phyloP scores from a whole-genome alignment of 148 eudicot genomes.

The Heliosperma pusillum region DNA sequence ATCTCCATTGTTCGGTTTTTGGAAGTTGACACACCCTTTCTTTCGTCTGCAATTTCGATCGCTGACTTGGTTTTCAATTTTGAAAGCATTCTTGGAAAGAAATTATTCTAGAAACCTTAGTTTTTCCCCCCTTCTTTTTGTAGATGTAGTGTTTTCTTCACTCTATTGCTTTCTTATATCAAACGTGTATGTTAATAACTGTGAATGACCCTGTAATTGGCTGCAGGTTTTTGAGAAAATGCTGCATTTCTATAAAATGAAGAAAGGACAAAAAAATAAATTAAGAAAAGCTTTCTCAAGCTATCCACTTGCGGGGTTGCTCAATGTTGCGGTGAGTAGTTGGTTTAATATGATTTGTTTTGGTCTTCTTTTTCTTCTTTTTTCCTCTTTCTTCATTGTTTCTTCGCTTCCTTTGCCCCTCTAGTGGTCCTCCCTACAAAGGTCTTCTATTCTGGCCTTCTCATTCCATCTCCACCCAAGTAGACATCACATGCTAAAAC shows the following conservation, averaged over 20 bases:
- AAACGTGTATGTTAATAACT: constrained; percentile 2
- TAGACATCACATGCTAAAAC: not conserved
- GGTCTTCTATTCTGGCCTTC: not conserved
- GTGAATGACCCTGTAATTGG: constrained; percentile 19
- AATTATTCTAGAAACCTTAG: not conserved
- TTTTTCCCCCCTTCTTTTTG: not conserved
- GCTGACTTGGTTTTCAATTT: not conserved
- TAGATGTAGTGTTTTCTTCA: not conserved
- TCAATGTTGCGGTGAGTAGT: constrained; percentile 83
- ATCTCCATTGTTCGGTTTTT: not conserved
- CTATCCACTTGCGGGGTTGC: constrained; percentile 60
- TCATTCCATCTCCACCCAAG: not conserved
- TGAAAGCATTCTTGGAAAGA: not conserved
- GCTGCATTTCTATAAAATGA: constrained; percentile 42
- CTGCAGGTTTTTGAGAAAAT: constrained; percentile 72
- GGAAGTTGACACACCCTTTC: not conserved
- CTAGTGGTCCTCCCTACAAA: not conserved
- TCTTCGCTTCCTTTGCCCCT: too few species aligned
- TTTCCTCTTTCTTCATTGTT: not conserved
- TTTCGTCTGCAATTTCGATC: not conserved
- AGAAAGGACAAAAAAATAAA: constrained; percentile 30
- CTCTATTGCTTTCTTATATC: constrained; percentile 1
- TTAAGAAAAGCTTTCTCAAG: constrained; percentile 35
- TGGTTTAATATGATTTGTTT: not conserved
- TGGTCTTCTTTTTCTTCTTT: not conserved